A percentile compares a stretch with the other conserved stretches of the same genome.
phyloP scores from a whole-genome alignment of 768 basidiomycete species.

The Boletus fagicola region DNA sequence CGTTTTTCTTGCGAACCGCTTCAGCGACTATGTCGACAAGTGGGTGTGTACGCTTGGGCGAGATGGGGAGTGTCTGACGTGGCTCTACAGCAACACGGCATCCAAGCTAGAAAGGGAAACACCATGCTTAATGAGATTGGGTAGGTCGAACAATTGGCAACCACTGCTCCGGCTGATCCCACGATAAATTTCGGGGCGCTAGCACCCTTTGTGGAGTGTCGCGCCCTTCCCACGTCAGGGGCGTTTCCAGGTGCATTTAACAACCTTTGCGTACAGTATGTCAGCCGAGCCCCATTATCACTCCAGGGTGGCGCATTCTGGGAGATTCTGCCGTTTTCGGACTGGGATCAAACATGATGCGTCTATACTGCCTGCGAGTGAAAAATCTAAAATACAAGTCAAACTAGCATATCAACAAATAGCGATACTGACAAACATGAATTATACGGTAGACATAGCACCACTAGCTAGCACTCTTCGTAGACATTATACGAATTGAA shows the following conservation, averaged over 20 bases:
- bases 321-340: slow-evolving; percentile 7
- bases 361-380: background rate
- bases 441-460: slow-evolving; percentile 33
- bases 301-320: slow-evolving; percentile 28
- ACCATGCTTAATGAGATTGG: slow-evolving; percentile 53
- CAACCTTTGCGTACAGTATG: slow-evolving; percentile 59
- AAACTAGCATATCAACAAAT: slow-evolving; percentile 30
- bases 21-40: slow-evolving; percentile 68
- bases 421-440: slow-evolving; percentile 16
- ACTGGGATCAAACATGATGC: background rate
- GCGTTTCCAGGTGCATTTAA: slow-evolving; percentile 65
- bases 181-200: slow-evolving; percentile 14
- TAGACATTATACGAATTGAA: slow-evolving; percentile 51
- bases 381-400: slow-evolving; percentile 29
- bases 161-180: slow-evolving; percentile 3
- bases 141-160: slow-evolving; percentile 36
- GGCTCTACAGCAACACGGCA: slow-evolving; percentile 46
- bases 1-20: slow-evolving; percentile 62
- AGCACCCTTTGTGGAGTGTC: slow-evolving; percentile 51
- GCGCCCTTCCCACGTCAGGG: slow-evolving; percentile 48
- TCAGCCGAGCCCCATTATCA: slow-evolving; percentile 24
- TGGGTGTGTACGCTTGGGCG: slow-evolving; percentile 30
- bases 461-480: slow-evolving; percentile 70
- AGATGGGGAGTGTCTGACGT: slow-evolving; percentile 4
- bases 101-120: slow-evolving; percentile 48